phyloP scores from a whole-genome alignment of 495 filamentous ascomycete genomes.

The Penicillium psychrofluorescens region DNA sequence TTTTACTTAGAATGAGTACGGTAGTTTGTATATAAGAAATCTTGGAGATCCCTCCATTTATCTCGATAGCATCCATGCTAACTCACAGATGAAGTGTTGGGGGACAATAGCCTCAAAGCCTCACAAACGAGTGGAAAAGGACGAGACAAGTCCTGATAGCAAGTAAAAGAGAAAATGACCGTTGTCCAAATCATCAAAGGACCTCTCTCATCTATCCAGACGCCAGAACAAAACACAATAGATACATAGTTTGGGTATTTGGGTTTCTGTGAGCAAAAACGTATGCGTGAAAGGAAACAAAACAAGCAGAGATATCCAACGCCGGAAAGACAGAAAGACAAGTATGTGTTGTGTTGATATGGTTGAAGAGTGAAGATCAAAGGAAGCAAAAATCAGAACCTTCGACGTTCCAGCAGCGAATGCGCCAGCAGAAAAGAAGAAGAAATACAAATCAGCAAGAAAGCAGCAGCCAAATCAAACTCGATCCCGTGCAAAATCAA shows the following conservation, averaged over 20 bases:
- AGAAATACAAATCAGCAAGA: constrained; percentile 1
- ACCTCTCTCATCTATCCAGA: constrained; percentile 4
- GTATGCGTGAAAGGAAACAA: constrained; percentile 1
- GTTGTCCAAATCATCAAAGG: neutral
- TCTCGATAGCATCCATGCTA: too few species aligned
- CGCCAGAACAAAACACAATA: constrained; percentile 2
- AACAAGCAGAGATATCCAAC: neutral
- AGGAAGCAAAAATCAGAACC: neutral
- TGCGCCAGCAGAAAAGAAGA: constrained; percentile 6
- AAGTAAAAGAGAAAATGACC: neutral
- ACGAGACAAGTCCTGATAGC: neutral
- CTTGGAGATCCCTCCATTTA: too few species aligned
- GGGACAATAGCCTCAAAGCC: neutral
- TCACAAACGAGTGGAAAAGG: neutral
- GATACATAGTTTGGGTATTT: constrained; percentile 12
- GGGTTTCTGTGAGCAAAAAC: constrained; percentile 16
- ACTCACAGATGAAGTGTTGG: too few species aligned
- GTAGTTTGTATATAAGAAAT: neutral
- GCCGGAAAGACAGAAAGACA: neutral
- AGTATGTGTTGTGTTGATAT: neutral
- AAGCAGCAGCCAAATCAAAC: constrained; percentile 43
- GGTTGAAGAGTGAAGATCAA: neutral
- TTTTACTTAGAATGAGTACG: neutral
- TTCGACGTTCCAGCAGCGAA: constrained; percentile 18
- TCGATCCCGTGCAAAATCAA: constrained; percentile 83